Percentiles rank a stretch among this genome's conserved stretches.
phyloP scores from a whole-genome alignment of 2,329 filamentous ascomycete species.

The Biscogniauxia marginata region DNA sequence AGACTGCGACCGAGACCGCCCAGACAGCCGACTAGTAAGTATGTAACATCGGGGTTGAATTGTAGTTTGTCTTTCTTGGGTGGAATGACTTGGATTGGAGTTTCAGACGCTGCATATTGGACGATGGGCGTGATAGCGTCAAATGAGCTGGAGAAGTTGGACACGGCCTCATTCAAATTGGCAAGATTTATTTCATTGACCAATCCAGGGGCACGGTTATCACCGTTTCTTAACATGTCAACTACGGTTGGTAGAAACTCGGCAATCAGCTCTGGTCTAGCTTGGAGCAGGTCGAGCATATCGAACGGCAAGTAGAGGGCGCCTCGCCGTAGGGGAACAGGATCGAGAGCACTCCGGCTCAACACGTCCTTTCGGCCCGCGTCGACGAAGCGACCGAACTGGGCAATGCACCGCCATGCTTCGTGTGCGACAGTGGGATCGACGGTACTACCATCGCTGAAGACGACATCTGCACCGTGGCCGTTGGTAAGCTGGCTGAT shows the following conservation, averaged over 20 bases:
- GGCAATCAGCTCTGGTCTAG: constrained; percentile 13
- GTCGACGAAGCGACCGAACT: constrained; percentile 22
- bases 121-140: constrained; percentile 14
- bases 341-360: constrained; percentile 20
- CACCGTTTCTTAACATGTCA: constrained; percentile 3
- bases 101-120: constrained; percentile 13
- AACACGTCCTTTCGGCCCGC: constrained; percentile 23
- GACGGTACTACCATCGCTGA: constrained; percentile 14
- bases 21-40: constrained; percentile 37
- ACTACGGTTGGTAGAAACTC: constrained; percentile 13
- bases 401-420: constrained; percentile 20
- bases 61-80: too few relatives aligned
- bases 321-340: constrained; percentile 21
- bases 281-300: constrained; percentile 22
- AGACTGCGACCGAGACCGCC: constrained; percentile 37
- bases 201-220: constrained; percentile 6
- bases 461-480: constrained; percentile 19
- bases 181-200: constrained; percentile 10
- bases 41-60: constrained; percentile 26
- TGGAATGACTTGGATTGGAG: constrained; percentile 10
- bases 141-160: constrained; percentile 19
- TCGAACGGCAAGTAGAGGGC: constrained; percentile 27
- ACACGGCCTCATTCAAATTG: constrained; percentile 16
- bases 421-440: constrained; percentile 10
- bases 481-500: constrained; percentile 9